Base-by-base conservation (phyloP, 2,329 filamentous ascomycete species). In the Colletotrichum endophyticum region DNA sequence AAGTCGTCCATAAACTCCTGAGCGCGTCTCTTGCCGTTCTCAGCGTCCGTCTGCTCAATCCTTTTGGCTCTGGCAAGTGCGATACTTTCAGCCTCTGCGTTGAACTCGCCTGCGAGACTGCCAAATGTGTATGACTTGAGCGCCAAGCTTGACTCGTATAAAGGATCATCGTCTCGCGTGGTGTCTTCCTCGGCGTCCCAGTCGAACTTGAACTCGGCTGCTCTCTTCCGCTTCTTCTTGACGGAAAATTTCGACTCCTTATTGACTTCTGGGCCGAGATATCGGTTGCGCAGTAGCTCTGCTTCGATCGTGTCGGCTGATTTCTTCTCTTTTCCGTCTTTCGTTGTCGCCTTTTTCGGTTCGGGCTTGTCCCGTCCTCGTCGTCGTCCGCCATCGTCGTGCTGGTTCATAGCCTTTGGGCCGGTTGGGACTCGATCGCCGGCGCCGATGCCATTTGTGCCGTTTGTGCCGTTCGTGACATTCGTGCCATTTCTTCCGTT, bases 121-220 rank as follows among this genome's bases (percentile, higher is more conserved):
- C 89, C 89, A 27, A 90, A 85, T 8, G 85, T 84, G 63, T 79
- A 81, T 25, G 82, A 84, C 56, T 69, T 78, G n/a, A 74, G 62
- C 15, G 70, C 72, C 61, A 72, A 68, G 12, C 66, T 61, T n/a
- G 74, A 70, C 25, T 82, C 78, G 83, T 98, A 98, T 53, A 97
- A 89, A 1, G 95, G 94, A 80, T 98, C 96, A 82, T 96, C 94
- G 80, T 95, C 94, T 66, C 86, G 91, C 79, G 94, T 96, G 1
- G 97, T 99, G 84, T 99, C 97, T 83, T 99, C 97, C 77, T 98
- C 95, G 1, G 92, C 91, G 80, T 98, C 98, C 97, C 97, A 99
- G 81, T 98, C 97, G 81, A 99, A 99, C 84, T 99, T 99, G 86
- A 96, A 95, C 82, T 98, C 96, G 2, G 95, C 97, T 2, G 96